Conservation (phyloP, 2,329 filamentous ascomycete genomes). For the Tolypocladium album region DNA sequence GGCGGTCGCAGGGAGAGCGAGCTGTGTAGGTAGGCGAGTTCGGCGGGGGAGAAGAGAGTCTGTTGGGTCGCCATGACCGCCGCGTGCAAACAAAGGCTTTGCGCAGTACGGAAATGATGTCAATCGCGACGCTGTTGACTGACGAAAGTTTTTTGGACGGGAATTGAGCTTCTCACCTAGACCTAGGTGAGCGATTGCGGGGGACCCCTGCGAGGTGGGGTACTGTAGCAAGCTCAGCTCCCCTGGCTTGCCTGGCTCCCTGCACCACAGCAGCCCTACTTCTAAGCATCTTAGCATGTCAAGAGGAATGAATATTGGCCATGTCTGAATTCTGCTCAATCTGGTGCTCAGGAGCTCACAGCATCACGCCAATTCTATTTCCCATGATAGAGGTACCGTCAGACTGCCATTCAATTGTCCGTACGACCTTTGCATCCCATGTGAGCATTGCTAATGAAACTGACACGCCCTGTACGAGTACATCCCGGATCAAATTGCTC, state of each 20-base stretch:
- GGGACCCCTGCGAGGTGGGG: slow-evolving; percentile 1
- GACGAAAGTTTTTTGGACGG: slow-evolving; percentile 14
- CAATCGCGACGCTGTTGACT: not conserved
- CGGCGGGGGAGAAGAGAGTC: slow-evolving; percentile 80
- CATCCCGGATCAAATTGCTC: not conserved
- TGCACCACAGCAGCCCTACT: not conserved
- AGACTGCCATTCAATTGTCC: not conserved
- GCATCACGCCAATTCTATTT: not conserved
- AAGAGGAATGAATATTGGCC: not conserved
- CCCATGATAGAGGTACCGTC: not conserved
- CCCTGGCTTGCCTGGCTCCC: no score
- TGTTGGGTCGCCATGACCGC: slow-evolving; percentile 52
- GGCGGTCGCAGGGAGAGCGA: slow-evolving; percentile 74
- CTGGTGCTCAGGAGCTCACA: not conserved
- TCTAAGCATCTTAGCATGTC: no score
- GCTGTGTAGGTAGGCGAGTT: slow-evolving; percentile 88
- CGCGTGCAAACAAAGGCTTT: not conserved
- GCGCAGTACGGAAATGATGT: not conserved
- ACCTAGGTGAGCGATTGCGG: slow-evolving; percentile 20
- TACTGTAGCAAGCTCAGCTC: not conserved
- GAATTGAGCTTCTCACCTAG: slow-evolving; percentile 15
- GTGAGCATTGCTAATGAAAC: not conserved
- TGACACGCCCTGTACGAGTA: not conserved
- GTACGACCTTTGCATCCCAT: not conserved
- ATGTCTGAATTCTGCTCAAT: not conserved